phyloP scores from a whole-genome alignment of 208 protist species.

The Crithidia expoeki region DNA sequence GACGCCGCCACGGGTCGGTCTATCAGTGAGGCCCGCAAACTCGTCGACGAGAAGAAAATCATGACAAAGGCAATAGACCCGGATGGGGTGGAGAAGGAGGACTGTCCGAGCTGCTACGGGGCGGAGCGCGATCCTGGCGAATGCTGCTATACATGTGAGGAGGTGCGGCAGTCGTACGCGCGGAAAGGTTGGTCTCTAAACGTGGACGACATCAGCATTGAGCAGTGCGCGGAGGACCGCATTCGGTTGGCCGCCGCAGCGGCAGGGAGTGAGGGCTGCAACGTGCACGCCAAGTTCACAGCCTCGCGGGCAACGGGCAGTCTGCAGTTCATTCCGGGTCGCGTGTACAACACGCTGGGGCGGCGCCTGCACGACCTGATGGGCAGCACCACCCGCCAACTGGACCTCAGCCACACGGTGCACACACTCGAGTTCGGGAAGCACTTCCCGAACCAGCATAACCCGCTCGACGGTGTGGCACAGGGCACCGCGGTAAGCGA shows the following conservation, averaged over 20 bases:
- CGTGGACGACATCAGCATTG: slow-evolving; percentile 59
- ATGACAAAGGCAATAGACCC: slow-evolving; percentile 48
- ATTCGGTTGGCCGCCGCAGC: slow-evolving; percentile 30
- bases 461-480: slow-evolving; percentile 69
- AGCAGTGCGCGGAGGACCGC: slow-evolving; percentile 75
- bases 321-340: slow-evolving; percentile 82
- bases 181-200: slow-evolving; percentile 69
- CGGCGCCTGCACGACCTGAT: slow-evolving; percentile 65
- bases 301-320: slow-evolving; percentile 84
- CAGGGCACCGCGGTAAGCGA: slow-evolving; percentile 36
- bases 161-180: slow-evolving; percentile 70
- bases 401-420: slow-evolving; percentile 85
- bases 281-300: slow-evolving; percentile 63
- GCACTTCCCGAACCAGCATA: slow-evolving; percentile 70
- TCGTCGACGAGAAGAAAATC: slow-evolving; percentile 49
- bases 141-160: slow-evolving; percentile 88
- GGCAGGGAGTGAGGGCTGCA: slow-evolving; percentile 74
- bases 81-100: slow-evolving; percentile 50
- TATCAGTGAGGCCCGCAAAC: slow-evolving; percentile 42
- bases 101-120: slow-evolving; percentile 87
- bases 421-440: slow-evolving; percentile 83
- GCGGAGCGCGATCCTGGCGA: slow-evolving; percentile 56
- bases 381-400: slow-evolving; percentile 39
- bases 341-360: slow-evolving; percentile 47
- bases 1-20: slow-evolving; percentile 38